phyloP scores from a whole-genome alignment of 148 eudicot species.

The Rhododendron ferrugineum region DNA sequence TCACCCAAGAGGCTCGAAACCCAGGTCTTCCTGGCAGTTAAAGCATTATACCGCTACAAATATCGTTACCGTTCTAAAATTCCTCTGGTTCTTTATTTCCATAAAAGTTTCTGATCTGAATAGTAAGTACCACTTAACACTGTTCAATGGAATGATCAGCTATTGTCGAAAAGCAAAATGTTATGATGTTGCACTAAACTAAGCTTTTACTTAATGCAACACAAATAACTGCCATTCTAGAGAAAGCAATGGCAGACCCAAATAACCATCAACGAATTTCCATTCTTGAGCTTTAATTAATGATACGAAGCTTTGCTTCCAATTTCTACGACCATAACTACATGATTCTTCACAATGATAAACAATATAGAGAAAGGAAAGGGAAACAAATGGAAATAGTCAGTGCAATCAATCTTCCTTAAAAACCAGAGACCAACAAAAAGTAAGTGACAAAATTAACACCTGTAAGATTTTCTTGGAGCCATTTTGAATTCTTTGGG shows the following conservation, averaged over 20 bases:
- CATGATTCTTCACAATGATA: neutral
- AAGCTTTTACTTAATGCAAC: neutral
- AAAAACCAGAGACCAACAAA: neutral
- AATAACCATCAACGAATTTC: neutral
- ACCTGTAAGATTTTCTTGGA: constrained; percentile 66
- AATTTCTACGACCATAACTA: neutral
- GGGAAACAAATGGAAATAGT: neutral
- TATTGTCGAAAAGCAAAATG: neutral
- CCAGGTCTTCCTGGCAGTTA: neutral
- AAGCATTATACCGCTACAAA: neutral
- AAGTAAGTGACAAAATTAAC: neutral
- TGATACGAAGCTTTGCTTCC: neutral
- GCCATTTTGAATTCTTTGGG: constrained; percentile 68
- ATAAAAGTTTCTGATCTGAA: neutral
- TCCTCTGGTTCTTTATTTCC: neutral
- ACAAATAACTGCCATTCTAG: neutral
- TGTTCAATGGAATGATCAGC: neutral
- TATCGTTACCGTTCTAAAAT: neutral
- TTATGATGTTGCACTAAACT: neutral
- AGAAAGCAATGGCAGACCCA: neutral
- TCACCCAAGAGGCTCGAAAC: neutral
- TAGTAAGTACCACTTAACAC: neutral
- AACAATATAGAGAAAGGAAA: neutral
- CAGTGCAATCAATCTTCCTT: neutral
- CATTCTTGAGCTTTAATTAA: neutral